Conservation (phyloP, 2,329 filamentous ascomycete species). For the Fusarium sp. region DNA sequence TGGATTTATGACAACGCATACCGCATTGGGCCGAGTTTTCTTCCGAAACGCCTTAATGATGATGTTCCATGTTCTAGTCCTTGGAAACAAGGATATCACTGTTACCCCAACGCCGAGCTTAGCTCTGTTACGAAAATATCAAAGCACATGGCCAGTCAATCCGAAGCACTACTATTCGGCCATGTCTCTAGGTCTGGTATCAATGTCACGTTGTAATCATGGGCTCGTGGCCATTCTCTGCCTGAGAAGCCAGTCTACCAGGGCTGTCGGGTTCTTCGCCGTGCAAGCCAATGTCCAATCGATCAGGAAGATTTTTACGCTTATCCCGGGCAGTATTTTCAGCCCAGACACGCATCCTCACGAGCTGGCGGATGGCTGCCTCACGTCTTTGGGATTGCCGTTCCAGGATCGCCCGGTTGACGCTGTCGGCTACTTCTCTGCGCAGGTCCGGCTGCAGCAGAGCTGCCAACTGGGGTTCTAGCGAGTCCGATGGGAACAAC, state of each 20-base stretch:
- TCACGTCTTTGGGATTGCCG: conserved; percentile 81
- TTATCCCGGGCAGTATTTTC: conserved; percentile 72
- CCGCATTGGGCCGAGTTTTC: background rate
- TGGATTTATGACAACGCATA: background rate
- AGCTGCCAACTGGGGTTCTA: conserved; percentile 81
- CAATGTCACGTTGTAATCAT: conserved; percentile 66
- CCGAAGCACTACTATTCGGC: conserved; percentile 33
- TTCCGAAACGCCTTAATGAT: conserved; percentile 37
- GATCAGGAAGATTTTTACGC: conserved; percentile 52
- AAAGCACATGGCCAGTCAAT: conserved; percentile 32
- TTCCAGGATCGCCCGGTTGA: conserved; percentile 89
- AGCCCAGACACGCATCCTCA: conserved; percentile 88
- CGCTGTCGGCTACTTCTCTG: conserved; percentile 85
- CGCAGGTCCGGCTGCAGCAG: conserved; percentile 86
- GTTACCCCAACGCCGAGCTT: conserved; percentile 44
- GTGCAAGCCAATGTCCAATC: conserved; percentile 57
- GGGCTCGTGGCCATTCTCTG: conserved; percentile 63
- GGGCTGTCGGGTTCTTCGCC: conserved; percentile 55
- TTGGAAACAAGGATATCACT: conserved; percentile 24
- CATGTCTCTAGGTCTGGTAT: conserved; percentile 19
- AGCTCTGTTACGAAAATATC: conserved; percentile 19
- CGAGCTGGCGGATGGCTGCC: conserved; percentile 84
- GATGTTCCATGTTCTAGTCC: conserved; percentile 28
- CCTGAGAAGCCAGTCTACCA: conserved; percentile 37
- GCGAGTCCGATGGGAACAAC: conserved; percentile 86